Evolutionary conservation across 345 rosid genomes (phyloP).

Genomic region (Firmiana major): DNA sequence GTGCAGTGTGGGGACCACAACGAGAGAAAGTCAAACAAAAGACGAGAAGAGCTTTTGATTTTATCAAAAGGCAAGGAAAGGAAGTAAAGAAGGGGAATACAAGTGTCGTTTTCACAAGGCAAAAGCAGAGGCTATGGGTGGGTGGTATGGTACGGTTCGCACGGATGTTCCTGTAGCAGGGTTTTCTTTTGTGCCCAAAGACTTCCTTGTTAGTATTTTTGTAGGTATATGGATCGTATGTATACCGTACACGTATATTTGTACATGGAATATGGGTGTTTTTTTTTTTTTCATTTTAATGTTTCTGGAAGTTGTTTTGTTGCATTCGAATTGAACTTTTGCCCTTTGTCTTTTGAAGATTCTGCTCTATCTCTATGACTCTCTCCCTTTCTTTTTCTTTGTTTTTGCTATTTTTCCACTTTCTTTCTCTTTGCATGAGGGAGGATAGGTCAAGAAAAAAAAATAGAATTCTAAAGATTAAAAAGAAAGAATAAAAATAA

Average conservation of each 20-base stretch:
- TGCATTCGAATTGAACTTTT: neutral
- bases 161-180: neutral
- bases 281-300: neutral
- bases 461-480: neutral
- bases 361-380: neutral
- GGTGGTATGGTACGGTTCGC: slow-evolving; percentile 12
- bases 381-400: neutral
- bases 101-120: slow-evolving; percentile 29
- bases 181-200: neutral
- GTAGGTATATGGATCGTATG: neutral
- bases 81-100: slow-evolving; percentile 14
- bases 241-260: neutral
- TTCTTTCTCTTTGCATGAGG: neutral
- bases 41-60: neutral
- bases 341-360: neutral
- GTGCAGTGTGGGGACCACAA: slow-evolving; percentile 16
- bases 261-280: neutral
- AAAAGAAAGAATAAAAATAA: no score
- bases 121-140: neutral
- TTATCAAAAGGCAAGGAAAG: neutral
- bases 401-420: neutral
- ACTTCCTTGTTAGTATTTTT: neutral
- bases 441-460: neutral
- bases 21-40: slow-evolving; percentile 22
- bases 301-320: neutral